Base-by-base conservation (phyloP, 306 rosid species). In the Cicer arietinum region DNA sequence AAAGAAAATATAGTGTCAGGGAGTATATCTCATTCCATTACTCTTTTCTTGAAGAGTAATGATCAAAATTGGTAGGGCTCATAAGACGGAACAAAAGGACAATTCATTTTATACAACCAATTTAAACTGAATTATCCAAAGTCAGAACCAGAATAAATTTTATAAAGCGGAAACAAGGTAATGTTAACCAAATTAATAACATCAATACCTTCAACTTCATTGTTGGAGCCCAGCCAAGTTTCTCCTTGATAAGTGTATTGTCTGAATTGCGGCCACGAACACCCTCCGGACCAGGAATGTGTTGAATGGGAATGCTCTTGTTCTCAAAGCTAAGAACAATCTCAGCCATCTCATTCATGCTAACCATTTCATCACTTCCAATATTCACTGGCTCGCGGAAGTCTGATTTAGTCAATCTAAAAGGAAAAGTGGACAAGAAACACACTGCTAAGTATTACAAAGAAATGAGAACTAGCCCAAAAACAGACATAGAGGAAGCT, bases 291-390 rank as follows among this genome's bases (percentile, higher is more conserved):
- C 99, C 99, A 52, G 99, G 99, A 84, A 94, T 94, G 86, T 92
- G 99, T 44, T 89, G 90, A 56, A 94, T 89, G 7, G 95, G 96
- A 51, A 86, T 90, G 39, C 75, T 86, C 86, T 88, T 94, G 86
- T 81, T 39, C 82, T 94, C 99, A 85, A 94, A 92, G 88, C 97
- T 81, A 41, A 91, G 95, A 71, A 94, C 92, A 67, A 91, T 94
- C 83, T 91, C 98, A 45, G 97, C 98, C 99, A 94, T 94, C 73
- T 92, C 99, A 79, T 94, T 92, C 99, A 94, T 94, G 95, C 99
- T 91, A 6, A 94, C 99, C 99, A 94, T 94, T 87, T 94, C 99
- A 46, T 94, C 97, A 39, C 99, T 94, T 84, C 99, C 99, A 79
- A 92, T 92, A 73, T 94, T 94, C 73, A 94, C 97, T 7, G 99